These are phyloP conservation scores for Rutstroemia sp. DNA, from an alignment of 2,329 filamentous ascomycete genomes.

Conservation along the genomic window DNA sequence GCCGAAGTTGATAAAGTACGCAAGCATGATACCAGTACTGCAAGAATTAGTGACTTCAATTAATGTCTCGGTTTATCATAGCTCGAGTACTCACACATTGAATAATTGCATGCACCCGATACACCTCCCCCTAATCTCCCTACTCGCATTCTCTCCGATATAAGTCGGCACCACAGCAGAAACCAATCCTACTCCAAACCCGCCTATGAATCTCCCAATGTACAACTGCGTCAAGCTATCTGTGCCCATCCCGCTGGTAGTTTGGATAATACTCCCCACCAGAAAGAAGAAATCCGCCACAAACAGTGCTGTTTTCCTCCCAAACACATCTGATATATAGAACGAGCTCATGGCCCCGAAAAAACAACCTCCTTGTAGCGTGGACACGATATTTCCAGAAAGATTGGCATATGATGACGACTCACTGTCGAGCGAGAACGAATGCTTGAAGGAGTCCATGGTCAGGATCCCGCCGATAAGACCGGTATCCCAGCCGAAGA, in stretches of 20 bases:
- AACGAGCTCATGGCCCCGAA: conserved; percentile 47
- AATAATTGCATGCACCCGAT: conserved; percentile 14
- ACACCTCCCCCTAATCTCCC: conserved; percentile 11
- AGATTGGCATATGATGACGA: not conserved
- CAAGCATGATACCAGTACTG: conserved; percentile 11
- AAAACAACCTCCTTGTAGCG: conserved; percentile 60
- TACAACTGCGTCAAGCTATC: conserved; percentile 9
- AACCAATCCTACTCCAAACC: conserved; percentile 12
- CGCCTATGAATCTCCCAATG: conserved; percentile 10
- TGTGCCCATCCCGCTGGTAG: conserved; percentile 7
- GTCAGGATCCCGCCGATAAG: conserved; percentile 69
- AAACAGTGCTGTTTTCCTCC: conserved; percentile 11
- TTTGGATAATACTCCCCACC: conserved; percentile 7
- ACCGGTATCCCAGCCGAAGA: conserved; percentile 58
- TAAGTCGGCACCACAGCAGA: conserved; percentile 13
- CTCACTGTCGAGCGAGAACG: not conserved
- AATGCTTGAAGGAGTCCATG: conserved; percentile 48
- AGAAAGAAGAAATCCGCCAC: conserved; percentile 10
- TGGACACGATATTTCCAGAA: conserved; percentile 45
- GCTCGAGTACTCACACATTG: conserved; percentile 10
- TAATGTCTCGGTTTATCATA: too few species aligned
- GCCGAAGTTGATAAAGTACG: conserved; percentile 11
- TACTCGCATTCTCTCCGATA: conserved; percentile 12
- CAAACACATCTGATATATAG: conserved; percentile 27
- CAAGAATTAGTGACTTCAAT: not conserved